These are phyloP conservation scores for Fusarium brevicatenulatum DNA, from an alignment of 2,329 filamentous ascomycete species.

Conservation along the genomic window DNA sequence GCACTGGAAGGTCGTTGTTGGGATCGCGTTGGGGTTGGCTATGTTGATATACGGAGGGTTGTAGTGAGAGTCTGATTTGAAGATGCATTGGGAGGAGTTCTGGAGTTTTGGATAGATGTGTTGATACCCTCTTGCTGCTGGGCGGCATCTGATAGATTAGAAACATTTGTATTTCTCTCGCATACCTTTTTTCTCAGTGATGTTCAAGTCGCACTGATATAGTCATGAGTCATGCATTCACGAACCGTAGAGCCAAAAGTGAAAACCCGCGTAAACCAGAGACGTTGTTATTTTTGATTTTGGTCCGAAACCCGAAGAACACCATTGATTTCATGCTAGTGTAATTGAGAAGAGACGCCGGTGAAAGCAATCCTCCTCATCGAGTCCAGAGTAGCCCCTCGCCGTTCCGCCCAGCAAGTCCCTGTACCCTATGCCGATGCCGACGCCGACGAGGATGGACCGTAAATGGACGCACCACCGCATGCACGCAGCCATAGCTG, in stretches of 20 bases:
- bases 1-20: constrained; percentile 26
- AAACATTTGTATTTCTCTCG: neutral
- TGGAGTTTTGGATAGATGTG: constrained; percentile 30
- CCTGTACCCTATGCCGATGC: constrained; percentile 41
- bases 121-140: constrained; percentile 36
- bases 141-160: constrained; percentile 16
- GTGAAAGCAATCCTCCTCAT: constrained; percentile 45
- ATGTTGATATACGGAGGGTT: constrained; percentile 12
- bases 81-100: constrained; percentile 25
- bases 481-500: constrained; percentile 44
- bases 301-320: constrained; percentile 54
- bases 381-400: constrained; percentile 44
- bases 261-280: constrained; percentile 21
- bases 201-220: too few species aligned
- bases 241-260: neutral
- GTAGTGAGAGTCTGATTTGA: constrained; percentile 6
- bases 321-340: constrained; percentile 57
- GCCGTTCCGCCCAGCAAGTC: constrained; percentile 42
- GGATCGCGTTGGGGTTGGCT: constrained; percentile 19
- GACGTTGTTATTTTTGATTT: constrained; percentile 44
- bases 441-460: constrained; percentile 38
- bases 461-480: constrained; percentile 41
- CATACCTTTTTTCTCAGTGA: neutral
- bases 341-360: constrained; percentile 48
- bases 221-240: constrained; percentile 22